Conservation (phyloP, 331 rosid genomes). For the Erythrophleum ivorense region DNA sequence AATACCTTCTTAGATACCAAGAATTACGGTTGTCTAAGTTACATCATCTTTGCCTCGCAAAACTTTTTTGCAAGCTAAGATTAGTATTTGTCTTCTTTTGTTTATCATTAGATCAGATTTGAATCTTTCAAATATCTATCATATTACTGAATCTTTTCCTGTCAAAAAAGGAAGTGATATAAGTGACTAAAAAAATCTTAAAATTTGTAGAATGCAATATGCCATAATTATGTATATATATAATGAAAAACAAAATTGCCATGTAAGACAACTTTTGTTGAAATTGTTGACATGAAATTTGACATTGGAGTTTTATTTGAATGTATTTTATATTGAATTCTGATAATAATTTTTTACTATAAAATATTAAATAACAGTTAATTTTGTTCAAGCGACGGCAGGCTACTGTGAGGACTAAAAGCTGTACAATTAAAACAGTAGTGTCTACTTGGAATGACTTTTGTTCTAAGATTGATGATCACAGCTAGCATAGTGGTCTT, state of each 20-base stretch:
- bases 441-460: neutral
- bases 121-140: neutral
- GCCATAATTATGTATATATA: too few species aligned
- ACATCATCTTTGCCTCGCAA: conserved; percentile 19
- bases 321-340: too few species aligned
- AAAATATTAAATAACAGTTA: neutral
- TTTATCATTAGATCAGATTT: neutral
- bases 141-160: too few species aligned
- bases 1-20: conserved; percentile 27
- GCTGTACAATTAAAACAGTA: neutral
- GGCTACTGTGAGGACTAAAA: conserved; percentile 7
- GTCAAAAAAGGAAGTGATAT: too few species aligned
- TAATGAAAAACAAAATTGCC: neutral
- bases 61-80: conserved; percentile 32
- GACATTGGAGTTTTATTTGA: too few species aligned
- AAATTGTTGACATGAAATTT: neutral
- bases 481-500: conserved; percentile 22
- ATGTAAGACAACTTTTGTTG: neutral
- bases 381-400: conserved; percentile 33
- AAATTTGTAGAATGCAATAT: too few species aligned
- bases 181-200: too few species aligned
- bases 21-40: conserved; percentile 25
- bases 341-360: too few species aligned
- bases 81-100: conserved; percentile 7
- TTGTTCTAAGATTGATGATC: neutral